Evolutionary conservation across 148 eudicot genomes (phyloP).

Genomic region (Dianthus caryophyllus): DNA sequence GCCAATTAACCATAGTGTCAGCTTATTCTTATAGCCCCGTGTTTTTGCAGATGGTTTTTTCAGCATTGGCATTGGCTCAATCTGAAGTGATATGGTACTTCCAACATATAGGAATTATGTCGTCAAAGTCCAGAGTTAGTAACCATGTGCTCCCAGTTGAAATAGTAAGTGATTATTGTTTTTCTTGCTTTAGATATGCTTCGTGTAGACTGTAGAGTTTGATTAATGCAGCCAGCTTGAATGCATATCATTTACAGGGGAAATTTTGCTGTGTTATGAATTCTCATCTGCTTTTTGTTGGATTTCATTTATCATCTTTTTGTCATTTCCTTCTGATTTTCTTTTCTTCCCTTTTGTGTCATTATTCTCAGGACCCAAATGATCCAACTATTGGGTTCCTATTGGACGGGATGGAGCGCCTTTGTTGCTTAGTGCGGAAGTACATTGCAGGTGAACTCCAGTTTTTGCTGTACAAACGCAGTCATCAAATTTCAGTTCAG

Average conservation of each 20-base stretch:
- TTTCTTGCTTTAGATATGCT: slow-evolving; percentile 1
- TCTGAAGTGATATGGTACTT: slow-evolving; percentile 96
- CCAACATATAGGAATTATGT: slow-evolving; percentile 88
- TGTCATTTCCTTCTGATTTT: not conserved
- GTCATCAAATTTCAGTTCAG: not conserved
- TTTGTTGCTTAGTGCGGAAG: slow-evolving; percentile 95
- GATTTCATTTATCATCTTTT: not conserved
- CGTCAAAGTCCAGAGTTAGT: slow-evolving; percentile 70
- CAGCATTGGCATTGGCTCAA: slow-evolving; percentile 97
- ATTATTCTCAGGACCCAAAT: slow-evolving; percentile 79
- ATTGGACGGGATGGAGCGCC: slow-evolving; percentile 91
- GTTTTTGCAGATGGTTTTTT: slow-evolving; percentile 85
- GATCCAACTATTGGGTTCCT: slow-evolving; percentile 96
- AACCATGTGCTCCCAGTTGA: slow-evolving; percentile 69
- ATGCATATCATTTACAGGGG: slow-evolving; percentile 3
- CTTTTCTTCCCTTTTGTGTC: not conserved
- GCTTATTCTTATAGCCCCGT: slow-evolving; percentile 11
- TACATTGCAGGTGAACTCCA: slow-evolving; percentile 78
- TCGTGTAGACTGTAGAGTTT: not conserved
- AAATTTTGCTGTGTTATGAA: not conserved
- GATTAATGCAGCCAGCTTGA: slow-evolving; percentile 3
- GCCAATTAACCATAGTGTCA: not conserved
- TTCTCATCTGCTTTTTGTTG: slow-evolving; percentile 3
- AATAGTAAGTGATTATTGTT: slow-evolving; percentile 44
- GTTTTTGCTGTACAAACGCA: not conserved